A percentile compares a stretch with the other conserved stretches of the same genome.
phyloP scores from a whole-genome alignment of 2,329 filamentous ascomycete species.

The Sclerotinia spermophila region DNA sequence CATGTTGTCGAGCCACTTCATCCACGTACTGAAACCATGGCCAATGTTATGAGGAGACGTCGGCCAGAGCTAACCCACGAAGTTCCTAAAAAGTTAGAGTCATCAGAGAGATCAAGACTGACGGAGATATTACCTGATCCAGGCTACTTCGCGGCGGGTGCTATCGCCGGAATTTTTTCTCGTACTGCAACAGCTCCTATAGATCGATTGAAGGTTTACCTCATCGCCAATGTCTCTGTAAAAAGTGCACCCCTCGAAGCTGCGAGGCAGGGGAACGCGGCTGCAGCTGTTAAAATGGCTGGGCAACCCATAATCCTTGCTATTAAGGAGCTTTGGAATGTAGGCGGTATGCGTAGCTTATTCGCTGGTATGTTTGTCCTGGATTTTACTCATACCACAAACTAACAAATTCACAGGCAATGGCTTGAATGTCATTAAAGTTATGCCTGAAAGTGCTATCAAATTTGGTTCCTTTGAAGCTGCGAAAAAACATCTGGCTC shows the following conservation, averaged over 20 bases:
- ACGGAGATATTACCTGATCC: constrained; percentile 61
- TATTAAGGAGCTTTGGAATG: constrained; percentile 73
- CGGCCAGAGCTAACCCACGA: constrained; percentile 20
- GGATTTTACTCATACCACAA: neutral
- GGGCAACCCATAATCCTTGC: constrained; percentile 69
- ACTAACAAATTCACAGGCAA: constrained; percentile 61
- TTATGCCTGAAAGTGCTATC: constrained; percentile 98
- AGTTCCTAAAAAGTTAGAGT: constrained; percentile 23
- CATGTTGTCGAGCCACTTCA: constrained; percentile 5
- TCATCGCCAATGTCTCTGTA: constrained; percentile 81
- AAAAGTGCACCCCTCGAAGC: constrained; percentile 58
- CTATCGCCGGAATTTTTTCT: constrained; percentile 88
- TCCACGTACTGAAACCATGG: constrained; percentile 8
- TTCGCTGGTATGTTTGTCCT: constrained; percentile 70
- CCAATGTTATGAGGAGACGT: constrained; percentile 8
- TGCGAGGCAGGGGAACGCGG: constrained; percentile 65
- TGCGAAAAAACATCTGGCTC: constrained; percentile 81
- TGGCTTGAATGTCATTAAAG: constrained; percentile 92
- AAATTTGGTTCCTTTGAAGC: constrained; percentile 98
- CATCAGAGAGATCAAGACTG: constrained; percentile 32
- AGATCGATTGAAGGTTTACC: constrained; percentile 94
- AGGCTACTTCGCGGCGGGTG: constrained; percentile 96
- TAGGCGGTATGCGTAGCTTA: constrained; percentile 81
- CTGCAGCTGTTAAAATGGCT: constrained; percentile 62
- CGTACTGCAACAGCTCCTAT: constrained; percentile 93